Evolutionary conservation across 2,329 filamentous ascomycete species (phyloP).

Genomic region (Venturiaceae sp.): DNA sequence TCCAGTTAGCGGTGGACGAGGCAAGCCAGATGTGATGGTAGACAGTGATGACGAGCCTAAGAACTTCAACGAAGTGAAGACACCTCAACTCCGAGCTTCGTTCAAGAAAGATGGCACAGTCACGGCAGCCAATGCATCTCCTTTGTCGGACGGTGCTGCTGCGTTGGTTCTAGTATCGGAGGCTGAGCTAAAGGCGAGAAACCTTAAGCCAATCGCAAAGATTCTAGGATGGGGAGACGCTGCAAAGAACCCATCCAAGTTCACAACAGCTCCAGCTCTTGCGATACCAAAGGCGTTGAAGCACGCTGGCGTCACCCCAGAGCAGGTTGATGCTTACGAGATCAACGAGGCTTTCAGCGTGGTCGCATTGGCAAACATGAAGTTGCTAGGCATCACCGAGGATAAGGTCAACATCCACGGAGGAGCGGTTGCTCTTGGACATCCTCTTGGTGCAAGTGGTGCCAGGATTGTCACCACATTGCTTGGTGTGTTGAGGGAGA

Average conservation of each 20-base stretch:
- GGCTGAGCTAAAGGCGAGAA: conserved; percentile 84
- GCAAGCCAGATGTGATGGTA: conserved; percentile 75
- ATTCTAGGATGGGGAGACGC: conserved; percentile 97
- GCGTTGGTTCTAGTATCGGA: conserved; percentile 91
- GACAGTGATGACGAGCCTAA: conserved; percentile 91
- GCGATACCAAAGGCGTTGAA: conserved; percentile 96
- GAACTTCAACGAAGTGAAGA: conserved; percentile 56
- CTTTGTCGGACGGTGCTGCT: conserved; percentile 88
- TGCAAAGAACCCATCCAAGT: conserved; percentile 82
- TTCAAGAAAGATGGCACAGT: conserved; percentile 84
- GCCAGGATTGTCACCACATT: conserved; percentile 89
- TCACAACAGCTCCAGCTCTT: conserved; percentile 87
- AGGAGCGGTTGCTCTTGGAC: conserved; percentile 89
- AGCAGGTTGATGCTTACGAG: conserved; percentile 85
- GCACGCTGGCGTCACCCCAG: conserved; percentile 74
- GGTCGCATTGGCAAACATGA: conserved; percentile 91
- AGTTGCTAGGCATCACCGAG: conserved; percentile 68
- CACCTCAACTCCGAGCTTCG: conserved; percentile 50
- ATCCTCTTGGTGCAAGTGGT: conserved; percentile 88
- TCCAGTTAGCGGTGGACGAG: conserved; percentile 77
- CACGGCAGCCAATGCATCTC: conserved; percentile 92
- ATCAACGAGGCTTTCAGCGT: conserved; percentile 99
- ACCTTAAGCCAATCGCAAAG: conserved; percentile 86
- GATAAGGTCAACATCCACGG: conserved; percentile 94
- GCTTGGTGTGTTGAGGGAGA: conserved; percentile 78